Base-by-base conservation (phyloP, 2,329 filamentous ascomycete species). In the Alternaria metachromatica region DNA sequence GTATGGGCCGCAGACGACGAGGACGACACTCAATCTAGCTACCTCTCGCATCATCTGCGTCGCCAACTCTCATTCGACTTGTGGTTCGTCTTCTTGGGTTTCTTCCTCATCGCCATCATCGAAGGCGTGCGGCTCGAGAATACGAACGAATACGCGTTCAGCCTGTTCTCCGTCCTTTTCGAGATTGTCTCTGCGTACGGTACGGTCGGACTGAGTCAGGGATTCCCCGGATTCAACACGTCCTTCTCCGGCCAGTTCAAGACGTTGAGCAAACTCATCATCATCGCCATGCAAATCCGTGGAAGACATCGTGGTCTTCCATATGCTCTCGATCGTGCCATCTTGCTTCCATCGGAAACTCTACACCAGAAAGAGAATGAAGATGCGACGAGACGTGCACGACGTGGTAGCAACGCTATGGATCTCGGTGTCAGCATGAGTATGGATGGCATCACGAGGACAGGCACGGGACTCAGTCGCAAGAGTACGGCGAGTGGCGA, bases 51-150 rank as follows among this genome's bases (percentile, higher is more conserved):
- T 55, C 96, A 99, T 87, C 86, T 99, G 78, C 92, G 96, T 41
- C 89, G 92, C 50, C 96, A 99, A 80, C 87, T 99, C 37, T 97
- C 94, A 58, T 99, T 99, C 82, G 96, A 99, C 81, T 80, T 99
- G 80, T 99, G 96, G 96, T 99, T 94, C 74, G 91, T 99, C 62
- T 97, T 97, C 76, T 80, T 98, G 21, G 96, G 96, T 1, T 89
- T 97, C 71, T 99, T 99, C 82, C 88, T 98, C 77, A 92, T 99
- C 73, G 87, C 91, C 64, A 97, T 99, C 72, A 89, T 92, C 28
- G 96, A 99, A 82, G 95, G 94, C 5, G 61, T 73, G 8, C 88
- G 89, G 15, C 84, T 99, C 12, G 84, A 92, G 75, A 86, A 87
- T 71, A 82, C 79, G 23, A 84, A 89, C 63, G 82, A 89, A 55